These are phyloP conservation scores for Zymoseptoria pseudotritici DNA, from an alignment of 2,329 filamentous ascomycete genomes.

Conservation along the genomic window DNA sequence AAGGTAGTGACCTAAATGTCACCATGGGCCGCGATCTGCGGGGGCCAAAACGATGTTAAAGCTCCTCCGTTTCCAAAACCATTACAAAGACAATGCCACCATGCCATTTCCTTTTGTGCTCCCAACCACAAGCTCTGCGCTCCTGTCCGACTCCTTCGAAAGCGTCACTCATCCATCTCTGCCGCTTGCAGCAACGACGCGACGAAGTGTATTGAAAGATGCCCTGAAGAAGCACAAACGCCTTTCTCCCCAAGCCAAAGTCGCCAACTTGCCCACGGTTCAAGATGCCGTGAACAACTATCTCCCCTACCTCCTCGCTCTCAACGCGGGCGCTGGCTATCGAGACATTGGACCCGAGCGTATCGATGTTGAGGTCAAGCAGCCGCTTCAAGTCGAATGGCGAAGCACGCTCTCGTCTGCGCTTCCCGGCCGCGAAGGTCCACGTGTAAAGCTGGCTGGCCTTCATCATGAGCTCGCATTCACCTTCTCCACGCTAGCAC, in stretches of 20 bases:
- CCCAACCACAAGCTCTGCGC: constrained; percentile 81
- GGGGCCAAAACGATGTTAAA: not conserved
- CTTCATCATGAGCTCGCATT: constrained; percentile 81
- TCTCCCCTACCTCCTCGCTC: constrained; percentile 71
- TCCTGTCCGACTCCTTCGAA: constrained; percentile 68
- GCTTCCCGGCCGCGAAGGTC: constrained; percentile 56
- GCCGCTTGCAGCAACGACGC: constrained; percentile 71
- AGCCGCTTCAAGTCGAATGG: constrained; percentile 68
- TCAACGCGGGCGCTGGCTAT: constrained; percentile 60
- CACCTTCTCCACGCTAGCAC: constrained; percentile 66
- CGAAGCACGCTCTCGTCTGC: constrained; percentile 65
- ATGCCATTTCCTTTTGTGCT: constrained; percentile 90
- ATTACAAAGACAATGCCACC: not conserved
- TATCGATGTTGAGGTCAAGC: constrained; percentile 60
- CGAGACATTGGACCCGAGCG: constrained; percentile 48
- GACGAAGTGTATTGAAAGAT: constrained; percentile 75
- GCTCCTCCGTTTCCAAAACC: not conserved
- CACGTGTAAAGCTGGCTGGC: constrained; percentile 62
- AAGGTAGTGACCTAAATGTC: too few species aligned
- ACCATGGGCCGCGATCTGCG: too few species aligned
- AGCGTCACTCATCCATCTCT: constrained; percentile 85
- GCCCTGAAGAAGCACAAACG: constrained; percentile 84
- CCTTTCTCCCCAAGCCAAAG: constrained; percentile 63
- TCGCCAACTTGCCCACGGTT: constrained; percentile 62
- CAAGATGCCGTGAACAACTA: constrained; percentile 66